These are phyloP conservation scores for Trypanosoma melophagium DNA, from an alignment of 208 protist genomes.

Conservation along the genomic window DNA sequence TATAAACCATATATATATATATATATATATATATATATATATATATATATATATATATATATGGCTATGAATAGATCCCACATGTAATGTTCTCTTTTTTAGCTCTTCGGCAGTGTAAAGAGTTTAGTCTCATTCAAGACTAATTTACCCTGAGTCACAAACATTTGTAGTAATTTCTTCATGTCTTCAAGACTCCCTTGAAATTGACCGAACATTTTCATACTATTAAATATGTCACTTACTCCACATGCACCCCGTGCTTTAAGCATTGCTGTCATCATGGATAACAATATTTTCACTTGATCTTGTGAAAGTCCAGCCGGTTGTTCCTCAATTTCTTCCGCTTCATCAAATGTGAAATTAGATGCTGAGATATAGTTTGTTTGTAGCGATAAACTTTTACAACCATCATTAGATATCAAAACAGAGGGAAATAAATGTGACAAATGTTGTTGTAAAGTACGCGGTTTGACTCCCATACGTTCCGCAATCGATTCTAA, in stretches of 20 bases:
- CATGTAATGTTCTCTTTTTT: not conserved
- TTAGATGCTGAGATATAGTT: conserved; percentile 32
- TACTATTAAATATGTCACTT: conserved; percentile 79
- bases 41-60: not conserved
- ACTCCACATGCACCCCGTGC: conserved; percentile 43
- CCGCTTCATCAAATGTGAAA: conserved; percentile 39
- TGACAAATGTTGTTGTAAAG: conserved; percentile 24
- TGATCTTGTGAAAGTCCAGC: conserved; percentile 58
- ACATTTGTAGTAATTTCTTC: conserved; percentile 62
- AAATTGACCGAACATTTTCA: conserved; percentile 81
- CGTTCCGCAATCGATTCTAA: conserved; percentile 30
- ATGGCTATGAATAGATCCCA: no score
- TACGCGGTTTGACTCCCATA: conserved; percentile 23
- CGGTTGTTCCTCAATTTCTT: conserved; percentile 39
- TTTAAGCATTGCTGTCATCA: conserved; percentile 70
- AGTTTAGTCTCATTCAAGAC: conserved; percentile 56
- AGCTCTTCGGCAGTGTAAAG: conserved; percentile 44
- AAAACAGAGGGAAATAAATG: conserved; percentile 31
- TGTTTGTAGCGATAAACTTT: conserved; percentile 41
- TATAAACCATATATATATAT: not conserved
- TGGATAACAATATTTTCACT: conserved; percentile 60
- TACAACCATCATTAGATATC: conserved; percentile 26
- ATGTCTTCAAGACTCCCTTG: conserved; percentile 53
- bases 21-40: conserved; percentile 7
- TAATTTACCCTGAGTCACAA: conserved; percentile 55